phyloP scores from a whole-genome alignment of 75 land plant species.

The Pseudotsuga menziesii region DNA sequence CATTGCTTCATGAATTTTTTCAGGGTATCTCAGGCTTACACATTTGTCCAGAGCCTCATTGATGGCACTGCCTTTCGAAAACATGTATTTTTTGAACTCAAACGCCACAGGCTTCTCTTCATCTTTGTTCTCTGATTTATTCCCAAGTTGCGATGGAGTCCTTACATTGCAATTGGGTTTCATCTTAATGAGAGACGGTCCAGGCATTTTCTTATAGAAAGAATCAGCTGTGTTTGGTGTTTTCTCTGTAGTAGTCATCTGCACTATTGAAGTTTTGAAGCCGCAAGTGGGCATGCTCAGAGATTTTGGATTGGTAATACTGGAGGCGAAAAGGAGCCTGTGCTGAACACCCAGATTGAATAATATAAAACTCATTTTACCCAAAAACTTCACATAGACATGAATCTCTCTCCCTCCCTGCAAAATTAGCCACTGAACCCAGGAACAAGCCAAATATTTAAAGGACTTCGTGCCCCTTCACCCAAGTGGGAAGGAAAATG shows the following conservation, averaged over 20 bases:
- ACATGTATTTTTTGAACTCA: neutral
- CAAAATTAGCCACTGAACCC: too few species aligned
- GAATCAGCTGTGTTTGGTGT: neutral
- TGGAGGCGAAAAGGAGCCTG: neutral
- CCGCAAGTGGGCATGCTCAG: neutral
- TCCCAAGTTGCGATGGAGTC: neutral
- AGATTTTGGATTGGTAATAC: neutral
- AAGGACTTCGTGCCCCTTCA: too few species aligned
- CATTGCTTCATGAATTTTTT: constrained; percentile 56
- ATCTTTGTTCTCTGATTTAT: neutral
- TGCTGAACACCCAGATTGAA: too few species aligned
- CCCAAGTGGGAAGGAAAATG: too few species aligned
- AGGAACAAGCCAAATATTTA: too few species aligned
- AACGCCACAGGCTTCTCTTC: neutral
- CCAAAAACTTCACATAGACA: too few species aligned
- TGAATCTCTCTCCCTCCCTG: too few species aligned
- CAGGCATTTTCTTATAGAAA: neutral
- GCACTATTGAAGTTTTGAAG: neutral
- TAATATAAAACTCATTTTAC: too few species aligned
- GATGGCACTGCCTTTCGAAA: neutral
- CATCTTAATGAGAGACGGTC: neutral
- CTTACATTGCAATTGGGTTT: neutral
- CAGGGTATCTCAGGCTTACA: constrained; percentile 42
- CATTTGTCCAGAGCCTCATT: constrained; percentile 52
- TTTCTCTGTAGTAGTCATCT: neutral